Conservation (phyloP, 495 filamentous ascomycete species). For the Xylaria acuta region DNA sequence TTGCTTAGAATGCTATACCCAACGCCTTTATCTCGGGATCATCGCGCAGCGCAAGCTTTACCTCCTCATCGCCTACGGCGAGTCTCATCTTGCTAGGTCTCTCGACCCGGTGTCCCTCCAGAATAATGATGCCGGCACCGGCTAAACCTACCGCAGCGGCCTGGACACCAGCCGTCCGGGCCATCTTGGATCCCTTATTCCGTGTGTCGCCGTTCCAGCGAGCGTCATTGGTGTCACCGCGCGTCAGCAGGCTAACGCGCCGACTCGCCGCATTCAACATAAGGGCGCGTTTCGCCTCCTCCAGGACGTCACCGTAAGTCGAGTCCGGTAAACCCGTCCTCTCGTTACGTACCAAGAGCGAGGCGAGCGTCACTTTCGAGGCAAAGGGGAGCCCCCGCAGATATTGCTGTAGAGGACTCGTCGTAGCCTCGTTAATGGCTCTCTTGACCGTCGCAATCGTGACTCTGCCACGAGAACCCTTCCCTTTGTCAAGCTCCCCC, state of each 20-base stretch:
- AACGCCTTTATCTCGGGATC: slow-evolving; percentile 84
- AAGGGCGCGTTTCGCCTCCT: slow-evolving; percentile 80
- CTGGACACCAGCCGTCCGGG: slow-evolving; percentile 69
- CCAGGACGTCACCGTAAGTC: slow-evolving; percentile 85
- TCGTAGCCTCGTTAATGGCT: slow-evolving; percentile 94
- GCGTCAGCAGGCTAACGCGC: slow-evolving; percentile 40
- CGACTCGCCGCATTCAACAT: slow-evolving; percentile 64
- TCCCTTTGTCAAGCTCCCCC: slow-evolving; percentile 29
- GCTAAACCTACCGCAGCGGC: slow-evolving; percentile 79
- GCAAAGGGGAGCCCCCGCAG: slow-evolving; percentile 80
- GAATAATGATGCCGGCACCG: slow-evolving; percentile 83
- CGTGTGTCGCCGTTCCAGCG: slow-evolving; percentile 12
- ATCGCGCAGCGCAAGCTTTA: slow-evolving; percentile 83
- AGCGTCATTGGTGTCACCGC: slow-evolving; percentile 10
- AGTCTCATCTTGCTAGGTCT: slow-evolving; percentile 85
- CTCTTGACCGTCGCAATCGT: slow-evolving; percentile 92
- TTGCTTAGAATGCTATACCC: slow-evolving; percentile 53
- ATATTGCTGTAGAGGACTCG: slow-evolving; percentile 86
- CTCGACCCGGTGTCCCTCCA: slow-evolving; percentile 81
- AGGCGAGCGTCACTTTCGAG: slow-evolving; percentile 83
- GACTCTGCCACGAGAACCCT: slow-evolving; percentile 60
- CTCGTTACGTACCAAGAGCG: slow-evolving; percentile 76
- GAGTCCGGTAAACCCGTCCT: slow-evolving; percentile 87
- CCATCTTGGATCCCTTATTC: slow-evolving; percentile 20
- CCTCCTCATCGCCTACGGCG: slow-evolving; percentile 86